phyloP scores from a whole-genome alignment of 257 asterid genomes.

The Gardenia jasminoides region DNA sequence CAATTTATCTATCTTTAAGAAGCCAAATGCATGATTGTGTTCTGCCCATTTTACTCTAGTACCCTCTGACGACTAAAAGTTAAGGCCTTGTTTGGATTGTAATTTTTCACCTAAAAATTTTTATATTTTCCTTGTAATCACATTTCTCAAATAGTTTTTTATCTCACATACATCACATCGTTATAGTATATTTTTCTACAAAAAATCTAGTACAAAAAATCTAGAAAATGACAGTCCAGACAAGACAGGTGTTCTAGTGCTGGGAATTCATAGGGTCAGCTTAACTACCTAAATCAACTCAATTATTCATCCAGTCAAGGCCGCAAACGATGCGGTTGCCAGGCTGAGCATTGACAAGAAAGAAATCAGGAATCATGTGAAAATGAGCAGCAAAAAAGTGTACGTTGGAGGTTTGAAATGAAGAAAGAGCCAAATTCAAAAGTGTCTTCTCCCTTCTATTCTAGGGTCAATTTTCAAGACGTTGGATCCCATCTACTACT shows the following conservation, averaged over 20 bases:
- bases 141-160: too few species aligned
- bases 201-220: too few species aligned
- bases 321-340: background rate
- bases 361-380: background rate
- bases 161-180: too few species aligned
- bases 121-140: too few species aligned
- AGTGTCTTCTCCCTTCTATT: background rate
- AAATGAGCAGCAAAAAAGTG: constrained; percentile 11
- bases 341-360: background rate
- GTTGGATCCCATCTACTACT: constrained; percentile 38
- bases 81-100: too few species aligned
- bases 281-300: background rate
- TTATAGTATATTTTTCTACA: too few species aligned
- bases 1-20: too few species aligned
- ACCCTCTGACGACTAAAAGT: background rate
- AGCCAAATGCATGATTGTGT: background rate
- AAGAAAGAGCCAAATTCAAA: constrained; percentile 26
- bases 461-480: constrained; percentile 16
- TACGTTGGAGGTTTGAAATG: constrained; percentile 35
- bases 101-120: too few species aligned
- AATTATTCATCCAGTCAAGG: background rate
- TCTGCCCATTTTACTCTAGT: background rate
- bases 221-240: too few species aligned
- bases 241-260: background rate
- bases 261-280: too few species aligned